Base-by-base conservation (phyloP, 108 stramenopile species). In the Cyclotella atomus region DNA sequence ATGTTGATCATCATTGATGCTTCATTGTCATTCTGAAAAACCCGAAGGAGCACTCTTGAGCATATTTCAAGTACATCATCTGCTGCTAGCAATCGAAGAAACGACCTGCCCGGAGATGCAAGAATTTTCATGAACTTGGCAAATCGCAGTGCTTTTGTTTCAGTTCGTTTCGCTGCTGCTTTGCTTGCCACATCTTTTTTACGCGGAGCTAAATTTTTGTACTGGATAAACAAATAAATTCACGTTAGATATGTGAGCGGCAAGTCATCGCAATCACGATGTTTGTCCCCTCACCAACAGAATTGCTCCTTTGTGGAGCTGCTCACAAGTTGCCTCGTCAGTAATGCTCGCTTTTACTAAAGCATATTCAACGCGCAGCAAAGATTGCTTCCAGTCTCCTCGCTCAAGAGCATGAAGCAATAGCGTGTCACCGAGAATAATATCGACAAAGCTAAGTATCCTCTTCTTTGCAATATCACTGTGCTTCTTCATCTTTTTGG, bases 321-420 rank as follows among this genome's bases (percentile, higher is more conserved):
- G 80, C 16, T 87, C 83, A 24, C 84, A 75, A 28, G 84, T 90
- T 45, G 87, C 80, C 53, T 82, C 75, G 69, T 91, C 88, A 53
- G 89, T 80, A 29, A 95, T 91, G 45, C 79, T 81, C 20, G 94
- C 69, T 19, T 71, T 83, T 8, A 91, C 90, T 36, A 92, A 35
- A 9, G 90, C 89, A 57, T 50, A 25, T 81, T 95, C 94, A 24
- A 95, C 16, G 62, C 81, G 73, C 14, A 63, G 49, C 0, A 75
- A 59, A 46, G 91, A 87, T 20, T 72, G 71, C 14, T 50, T 74
- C 91, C 91, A 92, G 30, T 95, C 89, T 43, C 89, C 91, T 4
- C 85, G 85, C 64, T 91, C 91, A 14, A 95, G 68, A 23, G 85
- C 77, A 34, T 84, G 70, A n/a, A 95, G 65, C 24, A 95, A 77